Evolutionary conservation across 139 green algal species (phyloP).

Genomic region (Picochlorum sp.): DNA sequence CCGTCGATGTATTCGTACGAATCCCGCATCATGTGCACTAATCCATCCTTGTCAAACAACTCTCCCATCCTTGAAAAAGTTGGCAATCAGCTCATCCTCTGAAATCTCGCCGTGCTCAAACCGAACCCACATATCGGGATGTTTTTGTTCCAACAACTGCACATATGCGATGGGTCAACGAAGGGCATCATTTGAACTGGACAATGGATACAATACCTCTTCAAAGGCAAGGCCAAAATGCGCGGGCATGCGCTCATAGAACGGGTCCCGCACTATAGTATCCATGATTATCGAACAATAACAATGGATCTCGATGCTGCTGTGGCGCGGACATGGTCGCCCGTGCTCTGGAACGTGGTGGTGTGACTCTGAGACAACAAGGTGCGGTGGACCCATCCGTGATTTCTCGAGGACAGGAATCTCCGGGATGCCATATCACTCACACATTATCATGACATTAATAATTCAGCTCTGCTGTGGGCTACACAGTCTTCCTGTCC

Average conservation of each 20-base stretch:
- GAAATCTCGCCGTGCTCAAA: conserved; percentile 69
- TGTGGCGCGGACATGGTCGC: no score
- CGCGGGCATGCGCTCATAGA: conserved; percentile 69
- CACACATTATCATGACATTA: no score
- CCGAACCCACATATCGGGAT: conserved; percentile 75
- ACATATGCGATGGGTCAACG: not conserved
- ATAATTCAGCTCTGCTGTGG: no score
- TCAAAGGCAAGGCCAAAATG: conserved; percentile 58
- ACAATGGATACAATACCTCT: conserved; percentile 33
- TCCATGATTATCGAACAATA: conserved; percentile 59
- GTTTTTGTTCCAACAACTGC: conserved; percentile 67
- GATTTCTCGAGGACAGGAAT: no score
- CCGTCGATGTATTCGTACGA: conserved; percentile 75
- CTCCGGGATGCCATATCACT: no score
- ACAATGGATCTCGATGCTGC: conserved; percentile 19
- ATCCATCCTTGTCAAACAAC: conserved; percentile 44
- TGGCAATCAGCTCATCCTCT: conserved; percentile 54
- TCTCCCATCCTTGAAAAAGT: conserved; percentile 74
- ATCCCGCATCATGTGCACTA: conserved; percentile 53
- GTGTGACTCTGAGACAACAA: no score
- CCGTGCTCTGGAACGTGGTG: no score
- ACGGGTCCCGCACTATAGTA: conserved; percentile 72
- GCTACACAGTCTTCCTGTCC: no score
- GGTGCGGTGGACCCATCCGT: no score
- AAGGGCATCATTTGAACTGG: conserved; percentile 36